Evolutionary conservation across 2,329 filamentous ascomycete genomes (phyloP), one percentile per base, ranked within the genome.

Genomic region (Neurospora crassa): DNA sequence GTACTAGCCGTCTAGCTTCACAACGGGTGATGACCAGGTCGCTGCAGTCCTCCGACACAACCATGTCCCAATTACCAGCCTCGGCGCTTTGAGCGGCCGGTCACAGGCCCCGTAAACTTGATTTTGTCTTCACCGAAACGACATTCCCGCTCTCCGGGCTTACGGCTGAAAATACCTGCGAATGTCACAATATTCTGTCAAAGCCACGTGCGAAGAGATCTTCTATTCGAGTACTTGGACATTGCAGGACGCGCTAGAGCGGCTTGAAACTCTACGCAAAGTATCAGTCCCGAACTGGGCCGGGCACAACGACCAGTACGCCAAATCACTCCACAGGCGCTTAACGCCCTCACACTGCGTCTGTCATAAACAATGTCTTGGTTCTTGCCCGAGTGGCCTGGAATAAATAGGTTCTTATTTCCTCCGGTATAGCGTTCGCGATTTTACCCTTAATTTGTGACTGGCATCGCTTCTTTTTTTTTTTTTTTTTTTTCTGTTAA

Each of bases 391-490:
- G 8, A 34, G 29, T 14, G 53, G 7, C 16, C 16, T 63, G 53
- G 16, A 59, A 63, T 63, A 63, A 63, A 63, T 63, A 63, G 29
- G 24, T 14, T 14, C 53, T 63, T 16, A 29, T 63, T 37, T 14
- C 53, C 16, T 63, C 53, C 29, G 16, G 53, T 63, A 34, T 24
- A 29, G 11, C 24, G 24, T 37, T 29, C 29, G 53, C 53, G 29
- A 63, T 34, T 63, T n/a, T 29, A 63, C 4, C 14, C 53, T 16
- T 16, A 11, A 16, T 37, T 74, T 74, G 74, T 75, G 75, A 75
- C 76, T 74, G 75, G 73, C 72, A 63, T 77, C 75, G 34, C 70
- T 71, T 72, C 53, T 74, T 74, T 73, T 47, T 74, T 59, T 72
- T 63, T 47, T 74, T 59, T 72, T 53, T 47, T 74, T 59, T 72